A percentile compares a stretch with the other conserved stretches of the same genome.
phyloP scores from a whole-genome alignment of 805 yeast species.

The Phaffomyces thermotolerans region DNA sequence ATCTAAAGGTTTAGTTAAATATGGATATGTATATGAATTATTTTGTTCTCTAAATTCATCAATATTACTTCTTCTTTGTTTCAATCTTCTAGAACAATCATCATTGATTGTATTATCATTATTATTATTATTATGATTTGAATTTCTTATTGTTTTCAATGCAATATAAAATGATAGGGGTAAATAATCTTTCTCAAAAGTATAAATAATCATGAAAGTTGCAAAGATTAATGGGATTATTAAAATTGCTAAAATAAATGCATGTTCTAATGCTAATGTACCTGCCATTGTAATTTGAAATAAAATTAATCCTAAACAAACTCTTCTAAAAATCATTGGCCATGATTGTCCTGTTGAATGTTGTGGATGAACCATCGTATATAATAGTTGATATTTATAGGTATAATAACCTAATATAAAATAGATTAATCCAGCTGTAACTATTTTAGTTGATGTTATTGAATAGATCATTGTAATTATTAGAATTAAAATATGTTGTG shows the following conservation, averaged over 20 bases:
- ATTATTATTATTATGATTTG: not conserved
- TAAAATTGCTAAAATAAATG: conserved; percentile 64
- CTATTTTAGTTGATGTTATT: conserved; percentile 81
- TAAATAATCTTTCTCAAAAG: conserved; percentile 71
- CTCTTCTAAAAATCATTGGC: conserved; percentile 84
- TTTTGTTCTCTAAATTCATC: conserved; percentile 26
- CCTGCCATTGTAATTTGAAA: conserved; percentile 95
- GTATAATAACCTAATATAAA: conserved; percentile 83
- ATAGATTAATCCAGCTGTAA: conserved; percentile 79
- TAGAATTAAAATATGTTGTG: conserved; percentile 83
- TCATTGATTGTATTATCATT: not conserved
- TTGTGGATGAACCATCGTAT: conserved; percentile 90
- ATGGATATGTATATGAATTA: conserved; percentile 70
- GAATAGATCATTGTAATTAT: conserved; percentile 84
- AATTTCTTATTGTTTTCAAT: conserved; percentile 52
- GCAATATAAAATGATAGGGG: conserved; percentile 88
- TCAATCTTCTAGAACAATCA: not conserved
- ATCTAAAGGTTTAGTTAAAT: conserved; percentile 59
- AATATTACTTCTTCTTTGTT: conserved; percentile 20
- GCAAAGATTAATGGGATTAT: conserved; percentile 71
- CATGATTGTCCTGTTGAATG: conserved; percentile 96
- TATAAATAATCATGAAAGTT: conserved; percentile 62
- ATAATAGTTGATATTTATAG: conserved; percentile 83
- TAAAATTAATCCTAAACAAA: conserved; percentile 69
- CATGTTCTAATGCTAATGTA: conserved; percentile 66